Evolutionary conservation across 2,329 filamentous ascomycete genomes (phyloP).

Genomic region (Bipolaris cookei): DNA sequence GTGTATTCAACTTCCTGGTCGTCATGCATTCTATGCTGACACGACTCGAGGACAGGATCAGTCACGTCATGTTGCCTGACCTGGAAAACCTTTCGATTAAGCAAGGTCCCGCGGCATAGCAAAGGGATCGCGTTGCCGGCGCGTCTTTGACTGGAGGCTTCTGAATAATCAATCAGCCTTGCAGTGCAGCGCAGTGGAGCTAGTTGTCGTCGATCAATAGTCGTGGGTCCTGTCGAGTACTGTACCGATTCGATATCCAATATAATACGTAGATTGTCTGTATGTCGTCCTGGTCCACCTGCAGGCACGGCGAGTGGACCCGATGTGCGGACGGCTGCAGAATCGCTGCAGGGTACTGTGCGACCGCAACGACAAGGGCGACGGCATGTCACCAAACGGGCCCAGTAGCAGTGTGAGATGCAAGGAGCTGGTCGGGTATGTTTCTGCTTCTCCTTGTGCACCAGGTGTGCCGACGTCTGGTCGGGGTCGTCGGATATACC

Average conservation of each 20-base stretch:
- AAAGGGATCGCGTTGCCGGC: neutral
- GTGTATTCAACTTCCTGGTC: neutral
- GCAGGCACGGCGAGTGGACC: conserved; percentile 17
- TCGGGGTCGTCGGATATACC: conserved; percentile 6
- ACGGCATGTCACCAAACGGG: neutral
- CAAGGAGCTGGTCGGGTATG: neutral
- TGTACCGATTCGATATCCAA: conserved; percentile 8
- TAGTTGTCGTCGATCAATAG: neutral
- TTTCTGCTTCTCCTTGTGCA: neutral
- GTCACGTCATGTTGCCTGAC: neutral
- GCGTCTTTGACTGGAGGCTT: neutral
- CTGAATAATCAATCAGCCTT: conserved; percentile 17
- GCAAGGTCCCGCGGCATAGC: neutral
- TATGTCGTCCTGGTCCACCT: conserved; percentile 10
- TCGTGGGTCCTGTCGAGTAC: conserved; percentile 10
- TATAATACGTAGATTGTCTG: conserved; percentile 3
- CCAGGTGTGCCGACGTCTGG: conserved; percentile 1
- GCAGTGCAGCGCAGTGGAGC: conserved; percentile 15
- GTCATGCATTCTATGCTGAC: neutral
- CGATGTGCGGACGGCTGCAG: conserved; percentile 14
- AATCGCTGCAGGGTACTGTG: conserved; percentile 14
- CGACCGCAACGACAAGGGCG: neutral
- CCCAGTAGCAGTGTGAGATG: neutral
- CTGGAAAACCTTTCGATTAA: conserved; percentile 1
- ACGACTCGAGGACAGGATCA: neutral